Conservation (phyloP, 1,284 basidiomycete genomes). For the Amylostereum areolatum region DNA sequence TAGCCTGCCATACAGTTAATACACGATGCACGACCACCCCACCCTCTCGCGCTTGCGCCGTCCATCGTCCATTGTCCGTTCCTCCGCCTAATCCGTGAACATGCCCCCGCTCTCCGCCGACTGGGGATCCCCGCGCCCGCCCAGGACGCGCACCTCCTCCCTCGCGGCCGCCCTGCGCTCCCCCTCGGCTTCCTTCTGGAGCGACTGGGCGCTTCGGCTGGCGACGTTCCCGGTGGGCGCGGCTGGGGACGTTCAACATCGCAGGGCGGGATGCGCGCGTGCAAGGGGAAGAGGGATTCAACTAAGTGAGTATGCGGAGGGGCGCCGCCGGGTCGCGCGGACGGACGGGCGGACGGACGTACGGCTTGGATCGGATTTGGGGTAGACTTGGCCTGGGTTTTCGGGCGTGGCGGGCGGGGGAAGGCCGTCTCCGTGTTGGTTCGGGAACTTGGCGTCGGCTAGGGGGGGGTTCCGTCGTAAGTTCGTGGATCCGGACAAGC, state of each 20-base stretch:
- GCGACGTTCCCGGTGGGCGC: neutral
- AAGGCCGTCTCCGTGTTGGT: neutral
- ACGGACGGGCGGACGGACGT: no score
- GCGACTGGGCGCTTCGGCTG: neutral
- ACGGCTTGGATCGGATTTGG: conserved; percentile 1
- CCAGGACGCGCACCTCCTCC: neutral
- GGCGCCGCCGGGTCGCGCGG: no score
- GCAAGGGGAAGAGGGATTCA: no score
- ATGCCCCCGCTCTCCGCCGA: conserved; percentile 4
- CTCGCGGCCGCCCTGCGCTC: neutral
- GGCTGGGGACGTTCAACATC: no score
- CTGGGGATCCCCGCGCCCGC: neutral
- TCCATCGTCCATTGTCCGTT: no score
- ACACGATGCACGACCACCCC: no score
- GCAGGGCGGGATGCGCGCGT: no score
- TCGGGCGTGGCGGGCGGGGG: neutral
- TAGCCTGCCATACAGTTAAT: no score
- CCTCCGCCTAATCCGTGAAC: conserved; percentile 1
- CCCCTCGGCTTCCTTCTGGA: neutral
- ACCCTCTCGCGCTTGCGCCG: no score
- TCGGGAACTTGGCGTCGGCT: conserved; percentile 5
- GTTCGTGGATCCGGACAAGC: neutral
- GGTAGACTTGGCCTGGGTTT: conserved; percentile 3
- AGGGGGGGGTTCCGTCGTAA: neutral
- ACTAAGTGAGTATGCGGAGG: no score